A percentile compares a stretch with the other conserved stretches of the same genome.
Conservation (phyloP, 1,139 yeast genomes). For the Hyphopichia pseudoburtonii region DNA sequence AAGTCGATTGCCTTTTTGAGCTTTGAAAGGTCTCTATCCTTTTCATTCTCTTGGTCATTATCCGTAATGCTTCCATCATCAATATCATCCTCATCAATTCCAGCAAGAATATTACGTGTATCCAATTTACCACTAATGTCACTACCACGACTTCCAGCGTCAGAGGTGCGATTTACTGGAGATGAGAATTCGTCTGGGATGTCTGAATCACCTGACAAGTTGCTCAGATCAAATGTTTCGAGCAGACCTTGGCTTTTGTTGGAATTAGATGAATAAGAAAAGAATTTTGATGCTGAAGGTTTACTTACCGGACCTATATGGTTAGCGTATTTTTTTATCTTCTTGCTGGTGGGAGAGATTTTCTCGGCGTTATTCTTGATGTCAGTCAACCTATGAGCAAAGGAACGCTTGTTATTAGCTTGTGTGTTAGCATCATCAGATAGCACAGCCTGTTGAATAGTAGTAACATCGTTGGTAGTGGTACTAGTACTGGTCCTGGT, state of each 20-base stretch:
- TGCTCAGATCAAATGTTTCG: too few species aligned
- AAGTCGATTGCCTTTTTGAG: conserved; percentile 7
- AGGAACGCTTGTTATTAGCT: too few species aligned
- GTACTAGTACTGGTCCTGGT: too few species aligned
- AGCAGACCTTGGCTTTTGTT: not conserved
- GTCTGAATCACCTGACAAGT: conserved; percentile 39
- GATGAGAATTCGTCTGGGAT: conserved; percentile 36
- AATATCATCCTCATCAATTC: conserved; percentile 23
- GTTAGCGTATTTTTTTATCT: conserved; percentile 17
- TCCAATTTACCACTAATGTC: too few species aligned
- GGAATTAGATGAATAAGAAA: conserved; percentile 3
- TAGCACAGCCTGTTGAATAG: too few species aligned
- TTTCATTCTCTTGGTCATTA: not conserved
- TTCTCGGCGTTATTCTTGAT: conserved; percentile 3
- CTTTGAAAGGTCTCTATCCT: not conserved
- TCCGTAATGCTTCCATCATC: conserved; percentile 3
- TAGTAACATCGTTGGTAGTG: too few species aligned
- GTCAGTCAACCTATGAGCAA: not conserved
- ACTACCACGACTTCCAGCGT: too few species aligned
- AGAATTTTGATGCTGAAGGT: conserved; percentile 11
- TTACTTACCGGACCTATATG: conserved; percentile 4
- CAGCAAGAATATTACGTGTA: conserved; percentile 16
- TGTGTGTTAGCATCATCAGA: too few species aligned
- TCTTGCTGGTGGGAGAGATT: conserved; percentile 29
- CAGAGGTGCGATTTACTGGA: conserved; percentile 14